phyloP scores from a whole-genome alignment of 176 grass and related monocot genomes.

The Oryza coarctata region DNA sequence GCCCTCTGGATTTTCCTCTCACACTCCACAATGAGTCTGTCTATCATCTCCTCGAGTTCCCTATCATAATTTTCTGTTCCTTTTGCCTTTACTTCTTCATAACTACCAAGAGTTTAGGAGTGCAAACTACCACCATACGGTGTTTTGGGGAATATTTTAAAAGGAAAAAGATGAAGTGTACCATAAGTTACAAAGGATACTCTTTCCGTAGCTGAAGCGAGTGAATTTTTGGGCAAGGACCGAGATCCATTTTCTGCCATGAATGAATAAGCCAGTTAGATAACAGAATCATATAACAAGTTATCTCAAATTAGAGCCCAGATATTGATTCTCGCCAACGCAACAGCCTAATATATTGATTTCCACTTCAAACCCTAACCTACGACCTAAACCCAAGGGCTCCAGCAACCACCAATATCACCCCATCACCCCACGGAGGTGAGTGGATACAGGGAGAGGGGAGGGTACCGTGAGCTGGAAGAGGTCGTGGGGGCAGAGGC shows the following conservation, averaged over 20 bases:
- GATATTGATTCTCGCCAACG: not conserved
- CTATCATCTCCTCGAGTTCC: slow-evolving; percentile 88
- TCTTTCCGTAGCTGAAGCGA: slow-evolving; percentile 86
- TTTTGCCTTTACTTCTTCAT: slow-evolving; percentile 75
- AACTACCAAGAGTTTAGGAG: slow-evolving; percentile 76
- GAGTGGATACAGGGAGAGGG: not conserved
- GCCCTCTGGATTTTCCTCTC: slow-evolving; percentile 99
- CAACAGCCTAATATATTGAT: not conserved
- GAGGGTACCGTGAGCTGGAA: slow-evolving; percentile 84
- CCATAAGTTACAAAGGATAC: slow-evolving; percentile 67
- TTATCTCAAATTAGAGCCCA: not conserved
- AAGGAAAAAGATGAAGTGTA: not conserved
- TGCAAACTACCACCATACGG: not conserved
- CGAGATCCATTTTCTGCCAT: slow-evolving; percentile 98
- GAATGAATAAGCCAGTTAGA: not conserved
- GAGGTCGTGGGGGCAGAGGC: slow-evolving; percentile 95
- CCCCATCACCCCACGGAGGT: not conserved
- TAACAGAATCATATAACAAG: not conserved
- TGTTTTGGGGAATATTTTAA: not conserved
- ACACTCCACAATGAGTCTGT: slow-evolving; percentile 92
- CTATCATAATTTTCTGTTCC: slow-evolving; percentile 73
- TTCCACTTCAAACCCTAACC: slow-evolving; percentile 20
- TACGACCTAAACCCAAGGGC: not conserved
- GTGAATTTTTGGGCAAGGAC: slow-evolving; percentile 84
- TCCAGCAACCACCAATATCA: not conserved